A percentile compares a stretch with the other conserved stretches of the same genome.
These are phyloP conservation scores for Candida takata DNA, from an alignment of 805 yeast species.

Conservation along the genomic window DNA sequence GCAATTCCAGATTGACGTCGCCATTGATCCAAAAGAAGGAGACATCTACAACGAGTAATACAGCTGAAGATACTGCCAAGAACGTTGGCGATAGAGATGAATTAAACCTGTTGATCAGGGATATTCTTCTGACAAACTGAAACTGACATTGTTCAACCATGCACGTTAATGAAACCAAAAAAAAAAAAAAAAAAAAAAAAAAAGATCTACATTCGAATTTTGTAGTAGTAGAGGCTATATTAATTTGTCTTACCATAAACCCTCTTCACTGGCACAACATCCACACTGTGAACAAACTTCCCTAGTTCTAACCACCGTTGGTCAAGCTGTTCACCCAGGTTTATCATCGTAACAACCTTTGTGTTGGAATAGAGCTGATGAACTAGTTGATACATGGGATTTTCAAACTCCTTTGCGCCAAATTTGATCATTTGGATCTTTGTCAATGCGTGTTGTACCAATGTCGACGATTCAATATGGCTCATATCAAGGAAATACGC, in stretches of 20 bases:
- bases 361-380: slow-evolving; percentile 26
- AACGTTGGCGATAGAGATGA: slow-evolving; percentile 61
- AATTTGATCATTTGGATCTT: slow-evolving; percentile 10
- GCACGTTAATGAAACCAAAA: not conserved
- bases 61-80: slow-evolving; percentile 5
- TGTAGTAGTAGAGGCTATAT: not conserved
- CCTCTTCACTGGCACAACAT: slow-evolving; percentile 14
- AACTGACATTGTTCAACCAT: not conserved
- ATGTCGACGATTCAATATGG: slow-evolving; percentile 9
- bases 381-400: slow-evolving; percentile 17
- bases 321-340: slow-evolving; percentile 19
- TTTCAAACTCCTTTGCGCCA: slow-evolving; percentile 11
- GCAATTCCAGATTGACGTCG: slow-evolving; percentile 3
- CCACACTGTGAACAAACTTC: slow-evolving; percentile 4
- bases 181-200: no score
- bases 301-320: slow-evolving; percentile 15
- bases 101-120: slow-evolving; percentile 64
- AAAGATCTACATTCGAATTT: not conserved
- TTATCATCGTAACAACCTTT: slow-evolving; percentile 30
- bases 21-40: slow-evolving; percentile 11
- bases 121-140: slow-evolving; percentile 30
- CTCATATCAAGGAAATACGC: slow-evolving; percentile 10
- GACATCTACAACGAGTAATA: not conserved
- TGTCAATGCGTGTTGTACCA: slow-evolving; percentile 7
- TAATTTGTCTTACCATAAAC: slow-evolving; percentile 11